Evolutionary conservation across 2,329 filamentous ascomycete species (phyloP).

Genomic region (Coleophoma eucalyptorum): DNA sequence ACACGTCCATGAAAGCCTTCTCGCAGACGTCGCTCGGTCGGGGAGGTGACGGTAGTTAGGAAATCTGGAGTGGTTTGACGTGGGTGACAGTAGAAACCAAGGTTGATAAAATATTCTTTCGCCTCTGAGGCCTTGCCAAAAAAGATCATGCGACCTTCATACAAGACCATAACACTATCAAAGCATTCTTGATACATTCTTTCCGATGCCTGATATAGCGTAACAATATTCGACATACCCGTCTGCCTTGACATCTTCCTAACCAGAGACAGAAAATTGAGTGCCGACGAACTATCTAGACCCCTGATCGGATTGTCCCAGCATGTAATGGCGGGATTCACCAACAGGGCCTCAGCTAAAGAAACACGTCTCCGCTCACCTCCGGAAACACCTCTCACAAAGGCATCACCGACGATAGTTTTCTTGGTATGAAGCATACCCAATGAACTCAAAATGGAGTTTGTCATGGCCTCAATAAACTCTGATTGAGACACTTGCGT

Average conservation of each 20-base stretch:
- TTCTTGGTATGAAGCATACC: constrained; percentile 66
- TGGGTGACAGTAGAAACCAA: constrained; percentile 68
- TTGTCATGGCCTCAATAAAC: constrained; percentile 12
- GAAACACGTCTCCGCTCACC: constrained; percentile 73
- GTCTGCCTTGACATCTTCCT: constrained; percentile 60
- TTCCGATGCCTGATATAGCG: constrained; percentile 68
- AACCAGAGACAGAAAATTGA: constrained; percentile 68
- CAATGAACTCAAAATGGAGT: constrained; percentile 65
- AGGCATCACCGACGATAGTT: constrained; percentile 70
- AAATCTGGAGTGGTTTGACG: constrained; percentile 56
- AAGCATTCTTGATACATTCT: constrained; percentile 59
- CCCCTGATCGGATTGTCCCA: constrained; percentile 75
- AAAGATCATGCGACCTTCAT: constrained; percentile 67
- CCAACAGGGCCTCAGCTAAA: constrained; percentile 67
- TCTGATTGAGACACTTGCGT: constrained; percentile 30
- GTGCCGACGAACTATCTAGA: constrained; percentile 66
- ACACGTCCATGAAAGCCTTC: constrained; percentile 51
- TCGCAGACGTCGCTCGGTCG: constrained; percentile 49
- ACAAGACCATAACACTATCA: constrained; percentile 63
- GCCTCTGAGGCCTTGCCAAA: constrained; percentile 60
- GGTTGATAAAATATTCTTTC: constrained; percentile 60
- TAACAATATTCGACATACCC: constrained; percentile 55
- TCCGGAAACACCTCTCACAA: constrained; percentile 60
- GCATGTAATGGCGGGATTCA: constrained; percentile 55
- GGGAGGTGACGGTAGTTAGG: constrained; percentile 66